Base-by-base conservation (phyloP, 1,284 basidiomycete genomes). In the Grifola frondosa region DNA sequence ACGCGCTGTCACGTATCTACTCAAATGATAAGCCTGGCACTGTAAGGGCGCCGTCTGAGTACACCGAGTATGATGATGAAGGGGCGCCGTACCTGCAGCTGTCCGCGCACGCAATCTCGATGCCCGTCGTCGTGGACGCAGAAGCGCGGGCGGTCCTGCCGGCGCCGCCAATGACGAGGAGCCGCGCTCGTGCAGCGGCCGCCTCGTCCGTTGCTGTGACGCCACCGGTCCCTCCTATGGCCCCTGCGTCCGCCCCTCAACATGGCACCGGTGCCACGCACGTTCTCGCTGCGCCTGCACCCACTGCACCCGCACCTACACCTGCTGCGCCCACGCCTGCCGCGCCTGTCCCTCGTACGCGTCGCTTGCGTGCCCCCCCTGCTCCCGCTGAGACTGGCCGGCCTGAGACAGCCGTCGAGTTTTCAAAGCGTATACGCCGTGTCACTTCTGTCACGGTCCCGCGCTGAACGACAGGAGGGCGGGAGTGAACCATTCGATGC, bases 1-100 rank as follows among this genome's bases (percentile, higher is more conserved):
- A 65, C 29, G 60, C 53, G 0, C 64, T 69, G 16, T 69, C 64
- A 0, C 40, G 62, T 3, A 61, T 68, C 7, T 69, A 69, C 37
- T 49, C 41, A 1, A 45, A 61, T 31, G 64, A 69, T 15, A 40
- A 44, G 0, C 19, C 35, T 5, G 62, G 62, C 2, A 54, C 44
- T 0, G 52, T 61, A 3, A 37, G 58, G 0, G 53, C 60, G 0
- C 26, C 35, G 3, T 48, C 34, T 5, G 65, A 66, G 40, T 67
- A 55, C 34, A 42, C 59, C 0, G 19, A 20, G 0, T 25, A 32
- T 12, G 40, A 43, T 13, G 29, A 45, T 15, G 19, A n/a, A 4
- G 28, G 44, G 5, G 35, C 20, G 24, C 2, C 38, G 33, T 17
- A 12, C 11, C 4, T 37, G 36, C 33, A 19, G 36, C 15, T 34